Base-by-base conservation (phyloP, 2,329 filamentous ascomycete species). In the Fusarium sp. region DNA sequence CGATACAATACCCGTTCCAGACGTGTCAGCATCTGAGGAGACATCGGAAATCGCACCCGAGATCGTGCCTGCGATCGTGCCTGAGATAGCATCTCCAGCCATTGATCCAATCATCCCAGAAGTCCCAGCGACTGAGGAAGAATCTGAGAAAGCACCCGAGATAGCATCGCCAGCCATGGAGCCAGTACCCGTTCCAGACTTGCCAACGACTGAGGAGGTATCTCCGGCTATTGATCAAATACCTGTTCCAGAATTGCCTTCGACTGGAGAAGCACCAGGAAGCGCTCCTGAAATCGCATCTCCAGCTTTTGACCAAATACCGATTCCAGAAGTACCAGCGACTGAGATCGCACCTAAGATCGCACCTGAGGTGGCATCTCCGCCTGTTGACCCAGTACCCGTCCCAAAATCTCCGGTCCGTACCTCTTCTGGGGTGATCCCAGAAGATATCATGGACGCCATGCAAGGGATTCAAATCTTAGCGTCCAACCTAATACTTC, bases 401-500 rank as follows among this genome's bases (percentile, higher is more conserved):
- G 27, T 22, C 27, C 29, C 54, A 27, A 24, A 41, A 15, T 9
- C 34, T 9, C 24, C 18, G 34, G 24, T 30, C 32, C 22, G 34
- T 25, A n/a, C 15, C 27, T 34, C 34, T 27, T 27, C 32, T 18
- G 34, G 49, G n/a, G 22, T 41, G 20, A n/a, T 41, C 16, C 47
- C 34, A 24, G 49, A 47, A 16, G 57, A 62, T 29, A 30, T 69
- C 20, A 11, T 45, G 10, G 12, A 46, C 41, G 53, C 41, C 29
- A 58, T 58, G 27, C 25, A 24, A 11, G 41, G 27, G n/a, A 34
- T 64, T 29, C 25, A n/a, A 15, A 25, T 44, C 45, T 46, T 70
- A 30, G 43, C 45, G 13, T 54, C 30, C 10, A 63, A 64, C 16
- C 32, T 58, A 5, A 45, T 51, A 24, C 27, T n/a, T 16, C 53